Conservation (phyloP, 2,329 filamentous ascomycete genomes). For the Amphichorda felina region DNA sequence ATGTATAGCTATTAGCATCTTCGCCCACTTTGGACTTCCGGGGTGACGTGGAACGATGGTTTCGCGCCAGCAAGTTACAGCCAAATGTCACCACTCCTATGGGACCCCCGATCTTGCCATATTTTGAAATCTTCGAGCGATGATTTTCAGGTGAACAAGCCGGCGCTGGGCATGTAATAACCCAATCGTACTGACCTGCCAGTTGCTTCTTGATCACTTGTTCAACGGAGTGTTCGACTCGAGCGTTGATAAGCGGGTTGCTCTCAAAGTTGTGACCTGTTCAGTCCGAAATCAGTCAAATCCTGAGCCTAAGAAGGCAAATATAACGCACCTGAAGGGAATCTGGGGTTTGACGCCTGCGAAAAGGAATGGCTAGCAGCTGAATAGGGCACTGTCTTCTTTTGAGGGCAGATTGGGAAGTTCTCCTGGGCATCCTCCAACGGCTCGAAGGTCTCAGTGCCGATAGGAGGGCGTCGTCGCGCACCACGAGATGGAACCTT, state of each 20-base stretch:
- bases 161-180: slow-evolving; percentile 26
- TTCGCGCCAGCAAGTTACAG: slow-evolving; percentile 35
- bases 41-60: neutral
- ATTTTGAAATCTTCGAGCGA: neutral
- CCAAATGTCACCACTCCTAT: slow-evolving; percentile 27
- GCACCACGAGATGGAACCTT: neutral
- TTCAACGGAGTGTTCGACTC: slow-evolving; percentile 11
- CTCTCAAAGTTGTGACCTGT: neutral
- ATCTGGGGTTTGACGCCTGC: too few relatives aligned
- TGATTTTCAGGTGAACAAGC: slow-evolving; percentile 9
- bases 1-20: slow-evolving; percentile 26
- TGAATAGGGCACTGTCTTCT: neutral
- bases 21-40: neutral
- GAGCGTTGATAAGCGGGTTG: slow-evolving; percentile 13
- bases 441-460: neutral
- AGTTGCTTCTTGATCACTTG: slow-evolving; percentile 28
- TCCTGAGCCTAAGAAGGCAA: too few relatives aligned
- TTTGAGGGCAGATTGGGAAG: neutral
- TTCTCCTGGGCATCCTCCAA: neutral
- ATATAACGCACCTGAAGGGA: too few relatives aligned
- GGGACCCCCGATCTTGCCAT: slow-evolving; percentile 4
- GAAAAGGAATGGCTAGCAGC: neutral
- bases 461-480: slow-evolving; percentile 1
- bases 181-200: slow-evolving; percentile 38
- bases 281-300: neutral